Conservation (phyloP, 2,329 filamentous ascomycete species). For the Emmonsiellopsis sp. region DNA sequence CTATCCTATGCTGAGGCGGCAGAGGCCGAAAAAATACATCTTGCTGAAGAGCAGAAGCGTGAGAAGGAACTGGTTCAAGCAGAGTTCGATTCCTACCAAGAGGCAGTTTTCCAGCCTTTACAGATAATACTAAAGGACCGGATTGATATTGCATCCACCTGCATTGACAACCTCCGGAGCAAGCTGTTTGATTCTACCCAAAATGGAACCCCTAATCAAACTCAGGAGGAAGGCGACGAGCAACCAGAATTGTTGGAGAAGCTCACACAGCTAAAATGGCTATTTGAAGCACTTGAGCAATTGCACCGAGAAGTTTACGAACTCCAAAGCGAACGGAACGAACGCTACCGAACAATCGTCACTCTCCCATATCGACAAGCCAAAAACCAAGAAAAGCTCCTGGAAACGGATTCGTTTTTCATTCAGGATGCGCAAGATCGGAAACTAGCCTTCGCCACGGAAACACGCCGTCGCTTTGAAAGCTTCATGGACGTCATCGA, state of each 20-base stretch:
- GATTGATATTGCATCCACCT: slow-evolving; percentile 61
- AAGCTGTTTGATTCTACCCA: slow-evolving; percentile 65
- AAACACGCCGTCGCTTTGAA: slow-evolving; percentile 62
- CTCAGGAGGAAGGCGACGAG: slow-evolving; percentile 92
- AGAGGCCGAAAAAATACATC: slow-evolving; percentile 67
- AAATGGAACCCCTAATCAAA: slow-evolving; percentile 63
- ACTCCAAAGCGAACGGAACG: slow-evolving; percentile 73
- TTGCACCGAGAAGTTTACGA: slow-evolving; percentile 81
- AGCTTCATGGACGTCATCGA: slow-evolving; percentile 74
- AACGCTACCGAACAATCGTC: slow-evolving; percentile 77
- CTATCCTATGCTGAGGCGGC: slow-evolving; percentile 79
- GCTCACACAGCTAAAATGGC: slow-evolving; percentile 89
- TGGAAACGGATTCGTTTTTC: slow-evolving; percentile 75
- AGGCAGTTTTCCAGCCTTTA: slow-evolving; percentile 70
- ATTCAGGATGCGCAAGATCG: slow-evolving; percentile 65
- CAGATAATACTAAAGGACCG: slow-evolving; percentile 71
- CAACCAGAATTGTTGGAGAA: slow-evolving; percentile 90
- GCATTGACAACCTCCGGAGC: slow-evolving; percentile 67
- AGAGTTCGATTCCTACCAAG: slow-evolving; percentile 79
- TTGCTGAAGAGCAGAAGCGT: slow-evolving; percentile 58
- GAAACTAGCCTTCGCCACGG: slow-evolving; percentile 59
- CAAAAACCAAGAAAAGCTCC: slow-evolving; percentile 68
- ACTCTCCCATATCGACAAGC: slow-evolving; percentile 68
- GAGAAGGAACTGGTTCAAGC: slow-evolving; percentile 66
- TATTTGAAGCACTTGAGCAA: slow-evolving; percentile 87